Evolutionary conservation across 169 alveolate genomes (phyloP).

Genomic region (Cryptosporidium sp.): DNA sequence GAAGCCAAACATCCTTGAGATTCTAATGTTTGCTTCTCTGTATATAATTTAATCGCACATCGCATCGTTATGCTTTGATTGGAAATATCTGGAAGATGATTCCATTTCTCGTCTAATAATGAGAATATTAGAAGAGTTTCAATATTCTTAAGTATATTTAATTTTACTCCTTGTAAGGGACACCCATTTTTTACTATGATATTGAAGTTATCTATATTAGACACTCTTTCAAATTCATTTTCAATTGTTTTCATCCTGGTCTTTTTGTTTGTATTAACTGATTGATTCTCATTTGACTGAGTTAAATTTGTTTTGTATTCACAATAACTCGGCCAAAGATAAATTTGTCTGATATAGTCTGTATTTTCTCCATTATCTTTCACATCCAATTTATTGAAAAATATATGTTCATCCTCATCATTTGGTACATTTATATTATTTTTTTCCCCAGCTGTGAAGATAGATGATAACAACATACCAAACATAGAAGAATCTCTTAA

Average conservation of each 20-base stretch:
- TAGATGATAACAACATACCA: slow-evolving; percentile 56
- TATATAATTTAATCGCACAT: slow-evolving; percentile 23
- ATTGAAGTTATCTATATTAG: background rate
- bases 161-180: slow-evolving; percentile 28
- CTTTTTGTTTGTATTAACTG: background rate
- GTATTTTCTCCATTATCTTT: slow-evolving; percentile 9
- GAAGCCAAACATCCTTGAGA: slow-evolving; percentile 22
- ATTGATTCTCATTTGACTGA: background rate
- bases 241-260: background rate
- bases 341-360: slow-evolving; percentile 13
- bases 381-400: slow-evolving; percentile 40
- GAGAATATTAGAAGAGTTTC: slow-evolving; percentile 53
- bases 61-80: slow-evolving; percentile 21
- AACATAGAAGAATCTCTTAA: slow-evolving; percentile 58
- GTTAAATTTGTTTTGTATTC: slow-evolving; percentile 19
- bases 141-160: slow-evolving; percentile 29
- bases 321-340: slow-evolving; percentile 70
- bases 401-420: slow-evolving; percentile 60
- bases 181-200: slow-evolving; percentile 19
- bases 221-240: background rate
- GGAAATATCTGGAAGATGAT: background rate
- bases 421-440: slow-evolving; percentile 66
- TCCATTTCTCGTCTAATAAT: slow-evolving; percentile 34
- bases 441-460: slow-evolving; percentile 54
- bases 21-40: slow-evolving; percentile 6